These are phyloP conservation scores for Eucommia ulmoides DNA, from an alignment of 257 asterid species.

Conservation along the genomic window DNA sequence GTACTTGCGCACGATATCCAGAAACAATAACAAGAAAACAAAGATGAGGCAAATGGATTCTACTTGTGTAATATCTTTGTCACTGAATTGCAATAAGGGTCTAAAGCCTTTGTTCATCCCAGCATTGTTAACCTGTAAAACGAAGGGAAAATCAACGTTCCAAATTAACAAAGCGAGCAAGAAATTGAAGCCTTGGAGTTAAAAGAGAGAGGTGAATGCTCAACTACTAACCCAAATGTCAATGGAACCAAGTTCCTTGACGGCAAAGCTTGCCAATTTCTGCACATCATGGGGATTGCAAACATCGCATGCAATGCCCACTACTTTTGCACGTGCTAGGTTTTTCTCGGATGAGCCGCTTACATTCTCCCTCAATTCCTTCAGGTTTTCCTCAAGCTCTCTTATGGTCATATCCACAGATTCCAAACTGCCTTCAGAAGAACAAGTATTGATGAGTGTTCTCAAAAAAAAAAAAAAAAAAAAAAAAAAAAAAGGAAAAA, in stretches of 20 bases:
- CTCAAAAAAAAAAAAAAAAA: no score
- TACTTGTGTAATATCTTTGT: conserved; percentile 85
- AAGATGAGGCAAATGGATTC: no score
- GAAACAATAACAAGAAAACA: no score
- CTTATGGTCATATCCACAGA: conserved; percentile 59
- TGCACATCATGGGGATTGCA: conserved; percentile 78
- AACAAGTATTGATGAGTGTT: conserved; percentile 9
- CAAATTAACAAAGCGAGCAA: background rate
- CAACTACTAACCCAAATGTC: conserved; percentile 75
- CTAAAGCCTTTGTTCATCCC: conserved; percentile 98
- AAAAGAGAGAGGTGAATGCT: background rate
- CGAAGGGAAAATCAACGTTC: background rate
- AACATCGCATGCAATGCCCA: conserved; percentile 84
- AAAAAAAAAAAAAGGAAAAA: no score
- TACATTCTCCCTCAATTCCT: conserved; percentile 35
- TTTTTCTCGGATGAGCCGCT: conserved; percentile 31
- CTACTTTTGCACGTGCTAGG: conserved; percentile 57
- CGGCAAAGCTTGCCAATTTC: conserved; percentile 59
- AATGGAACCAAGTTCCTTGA: conserved; percentile 54
- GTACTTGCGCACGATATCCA: no score
- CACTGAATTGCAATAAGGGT: conserved; percentile 76
- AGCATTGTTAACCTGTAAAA: conserved; percentile 75
- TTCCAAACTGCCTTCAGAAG: conserved; percentile 53
- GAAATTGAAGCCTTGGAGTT: background rate
- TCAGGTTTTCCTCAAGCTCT: conserved; percentile 70